Evolutionary conservation across 2,329 filamentous ascomycete genomes (phyloP).

Genomic region (Venturia carpophila): DNA sequence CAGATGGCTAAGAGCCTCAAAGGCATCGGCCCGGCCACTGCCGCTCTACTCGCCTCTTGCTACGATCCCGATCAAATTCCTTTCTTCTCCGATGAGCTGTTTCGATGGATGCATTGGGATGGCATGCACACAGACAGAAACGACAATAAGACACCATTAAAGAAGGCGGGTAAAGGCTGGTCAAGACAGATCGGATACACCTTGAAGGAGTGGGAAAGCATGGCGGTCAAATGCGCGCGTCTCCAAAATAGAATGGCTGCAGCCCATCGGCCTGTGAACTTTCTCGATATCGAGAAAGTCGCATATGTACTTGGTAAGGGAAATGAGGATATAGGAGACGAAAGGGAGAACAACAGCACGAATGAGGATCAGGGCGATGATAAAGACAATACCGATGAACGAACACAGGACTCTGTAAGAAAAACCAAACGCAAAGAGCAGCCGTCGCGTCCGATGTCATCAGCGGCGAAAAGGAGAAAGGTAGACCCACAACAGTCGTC

Average conservation of each 20-base stretch:
- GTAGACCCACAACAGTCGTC: not conserved
- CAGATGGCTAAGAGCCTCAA: slow-evolving; percentile 46
- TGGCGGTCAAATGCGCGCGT: slow-evolving; percentile 41
- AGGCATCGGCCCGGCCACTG: slow-evolving; percentile 73
- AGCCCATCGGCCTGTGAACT: not conserved
- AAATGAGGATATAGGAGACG: slow-evolving; percentile 8
- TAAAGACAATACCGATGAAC: not conserved
- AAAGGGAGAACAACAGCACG: not conserved
- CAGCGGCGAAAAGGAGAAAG: not conserved
- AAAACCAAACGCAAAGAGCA: not conserved
- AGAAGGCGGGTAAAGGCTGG: slow-evolving; percentile 42
- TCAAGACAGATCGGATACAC: slow-evolving; percentile 58
- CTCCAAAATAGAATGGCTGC: slow-evolving; percentile 30
- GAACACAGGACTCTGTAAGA: too few relatives aligned
- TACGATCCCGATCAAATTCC: slow-evolving; percentile 52
- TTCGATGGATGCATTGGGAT: slow-evolving; percentile 58
- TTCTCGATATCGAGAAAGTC: slow-evolving; percentile 18
- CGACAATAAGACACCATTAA: slow-evolving; percentile 3
- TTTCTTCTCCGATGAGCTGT: slow-evolving; percentile 77
- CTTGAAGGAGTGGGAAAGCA: slow-evolving; percentile 55
- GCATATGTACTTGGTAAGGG: slow-evolving; percentile 19
- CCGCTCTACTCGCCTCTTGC: slow-evolving; percentile 63
- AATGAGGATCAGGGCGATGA: not conserved
- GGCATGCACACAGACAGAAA: not conserved
- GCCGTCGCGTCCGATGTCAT: not conserved